These are phyloP conservation scores for Ophiostoma novo-ulmi DNA, from an alignment of 2,329 filamentous ascomycete genomes.

Conservation along the genomic window DNA sequence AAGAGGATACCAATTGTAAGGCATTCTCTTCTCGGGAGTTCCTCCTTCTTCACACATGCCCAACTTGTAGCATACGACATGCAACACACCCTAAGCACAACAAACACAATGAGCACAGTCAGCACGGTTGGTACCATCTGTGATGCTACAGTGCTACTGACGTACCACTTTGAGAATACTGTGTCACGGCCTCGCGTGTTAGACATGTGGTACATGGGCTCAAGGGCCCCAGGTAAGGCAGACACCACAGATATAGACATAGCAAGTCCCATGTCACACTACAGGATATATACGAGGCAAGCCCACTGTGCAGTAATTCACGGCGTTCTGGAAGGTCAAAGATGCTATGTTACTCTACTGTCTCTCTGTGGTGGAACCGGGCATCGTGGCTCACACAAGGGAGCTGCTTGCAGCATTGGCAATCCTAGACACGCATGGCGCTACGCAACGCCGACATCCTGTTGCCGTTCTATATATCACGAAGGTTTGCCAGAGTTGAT, in stretches of 20 bases:
- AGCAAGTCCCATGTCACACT: background rate
- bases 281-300: too few relatives aligned
- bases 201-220: background rate
- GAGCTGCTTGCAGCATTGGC: background rate
- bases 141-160: background rate
- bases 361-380: background rate
- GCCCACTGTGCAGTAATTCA: background rate
- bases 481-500: background rate
- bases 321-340: background rate
- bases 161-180: background rate
- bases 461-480: background rate
- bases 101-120: background rate
- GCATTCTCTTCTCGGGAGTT: too few relatives aligned
- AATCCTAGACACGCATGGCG: background rate
- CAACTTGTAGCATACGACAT: background rate
- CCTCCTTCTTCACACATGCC: too few relatives aligned
- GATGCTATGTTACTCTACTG: background rate
- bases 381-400: background rate
- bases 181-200: background rate
- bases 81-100: background rate
- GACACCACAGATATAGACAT: background rate
- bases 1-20: too few relatives aligned
- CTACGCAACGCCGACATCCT: background rate
- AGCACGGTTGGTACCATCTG: background rate
- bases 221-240: background rate